Base-by-base conservation (phyloP, 2,329 filamentous ascomycete genomes). In the Xylariaceae sp. region DNA sequence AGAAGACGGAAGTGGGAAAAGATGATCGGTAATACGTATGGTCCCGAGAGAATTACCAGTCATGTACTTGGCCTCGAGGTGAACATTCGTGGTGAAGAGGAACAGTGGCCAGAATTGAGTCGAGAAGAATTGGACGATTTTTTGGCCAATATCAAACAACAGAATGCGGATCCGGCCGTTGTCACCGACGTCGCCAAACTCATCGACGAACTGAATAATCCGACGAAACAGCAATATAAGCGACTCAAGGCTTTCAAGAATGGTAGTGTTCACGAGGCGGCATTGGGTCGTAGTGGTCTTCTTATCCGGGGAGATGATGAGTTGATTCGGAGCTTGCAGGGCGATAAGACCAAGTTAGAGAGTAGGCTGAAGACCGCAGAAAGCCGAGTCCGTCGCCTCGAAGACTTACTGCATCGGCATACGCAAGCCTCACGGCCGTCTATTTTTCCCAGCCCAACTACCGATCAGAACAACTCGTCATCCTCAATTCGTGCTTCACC, bases 201-300 rank as follows among this genome's bases (percentile, higher is more conserved):
- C 15, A 82, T 95, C 61, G 86, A 87, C 61, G 92, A 96, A 56
- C 80, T 97, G 11, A 87, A 87, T 71, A 85, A 83, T 58, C 92
- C 93, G 2, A 94, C 90, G 0, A 91, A 88, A 67, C 90, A 94
- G 72, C 92, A 96, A 71, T 84, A 87, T 61, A 92, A 91, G 73
- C 85, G 91, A 59, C 84, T 94, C 5, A 96, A 93, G 72, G 92
- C 91, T 4, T 97, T 99, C 78, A 97, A 97, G 72, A 94, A 95
- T 70, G 94, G 94, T 13, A 97, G 94, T 70, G 83, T 97, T 44
- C 92, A 97, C 68, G 94, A 97, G 71, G 88, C 88, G n/a, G 85
- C 85, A 2, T 82, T 97, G 62, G 91, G 91, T n/a, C 86, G 88
- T 68, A 95, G 90, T 65, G 93, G 91, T 1, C 81, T 97, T 8